Conservation (phyloP, 192 early-diverging fungal species). For the Gaertneriomyces semiglobifer region DNA sequence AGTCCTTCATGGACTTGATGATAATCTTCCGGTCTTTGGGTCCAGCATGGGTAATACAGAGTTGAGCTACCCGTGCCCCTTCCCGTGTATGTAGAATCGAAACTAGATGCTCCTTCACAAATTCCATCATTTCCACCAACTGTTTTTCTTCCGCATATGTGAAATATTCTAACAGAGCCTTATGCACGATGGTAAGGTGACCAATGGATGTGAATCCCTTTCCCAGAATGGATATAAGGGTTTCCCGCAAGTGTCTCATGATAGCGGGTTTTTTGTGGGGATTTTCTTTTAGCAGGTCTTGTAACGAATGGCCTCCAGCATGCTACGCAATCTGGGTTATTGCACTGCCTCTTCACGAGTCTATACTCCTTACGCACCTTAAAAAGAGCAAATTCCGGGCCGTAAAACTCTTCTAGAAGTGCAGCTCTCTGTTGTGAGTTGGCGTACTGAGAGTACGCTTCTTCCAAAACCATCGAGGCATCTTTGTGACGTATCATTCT, state of each 20-base stretch:
- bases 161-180: constrained; percentile 82
- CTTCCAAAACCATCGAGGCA: constrained; percentile 81
- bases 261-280: constrained; percentile 70
- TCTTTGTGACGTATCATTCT: constrained; percentile 86
- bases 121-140: constrained; percentile 63
- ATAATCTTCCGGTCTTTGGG: constrained; percentile 92
- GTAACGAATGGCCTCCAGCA: constrained; percentile 35
- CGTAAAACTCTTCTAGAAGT: constrained; percentile 90
- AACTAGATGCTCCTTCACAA: constrained; percentile 76
- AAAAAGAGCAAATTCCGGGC: constrained; percentile 85
- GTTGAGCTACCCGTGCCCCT: constrained; percentile 81
- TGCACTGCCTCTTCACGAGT: too few species aligned
- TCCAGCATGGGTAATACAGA: constrained; percentile 70
- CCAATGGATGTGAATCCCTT: constrained; percentile 68
- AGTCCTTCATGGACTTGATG: constrained; percentile 79
- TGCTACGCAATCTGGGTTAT: constrained; percentile 7
- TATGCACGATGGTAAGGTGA: constrained; percentile 78
- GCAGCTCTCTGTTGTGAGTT: constrained; percentile 68
- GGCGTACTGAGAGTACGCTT: constrained; percentile 75
- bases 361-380: constrained; percentile 40
- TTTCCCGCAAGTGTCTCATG: constrained; percentile 65
- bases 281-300: constrained; percentile 56
- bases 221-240: constrained; percentile 71
- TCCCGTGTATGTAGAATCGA: constrained; percentile 91
- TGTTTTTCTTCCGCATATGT: constrained; percentile 60